A percentile compares a stretch with the other conserved stretches of the same genome.
Conservation (phyloP, 345 rosid genomes). For the Lepidium didymum region DNA sequence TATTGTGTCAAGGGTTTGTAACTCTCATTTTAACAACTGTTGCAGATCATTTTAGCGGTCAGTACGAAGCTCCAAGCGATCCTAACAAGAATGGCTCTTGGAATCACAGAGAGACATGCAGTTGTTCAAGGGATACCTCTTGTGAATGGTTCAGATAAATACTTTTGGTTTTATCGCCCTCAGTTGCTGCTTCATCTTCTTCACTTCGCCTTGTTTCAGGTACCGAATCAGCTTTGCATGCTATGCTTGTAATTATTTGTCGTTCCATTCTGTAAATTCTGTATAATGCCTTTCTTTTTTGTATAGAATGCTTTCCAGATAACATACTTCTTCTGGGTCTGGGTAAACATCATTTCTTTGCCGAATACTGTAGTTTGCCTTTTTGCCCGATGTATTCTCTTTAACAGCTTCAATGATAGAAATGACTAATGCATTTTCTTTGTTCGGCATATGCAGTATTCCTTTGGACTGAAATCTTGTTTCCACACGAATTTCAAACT, state of each 20-base stretch:
- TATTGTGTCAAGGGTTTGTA: neutral
- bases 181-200: conserved; percentile 66
- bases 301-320: conserved; percentile 88
- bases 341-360: conserved; percentile 39
- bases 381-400: neutral
- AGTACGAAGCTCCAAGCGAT: conserved; percentile 85
- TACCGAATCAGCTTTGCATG: conserved; percentile 8
- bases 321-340: conserved; percentile 85
- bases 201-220: conserved; percentile 89
- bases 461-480: conserved; percentile 58
- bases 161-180: conserved; percentile 80
- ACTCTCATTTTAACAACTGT: neutral
- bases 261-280: neutral
- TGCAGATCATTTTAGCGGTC: conserved; percentile 75
- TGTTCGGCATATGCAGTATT: conserved; percentile 45
- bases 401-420: neutral
- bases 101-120: conserved; percentile 64
- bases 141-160: conserved; percentile 72
- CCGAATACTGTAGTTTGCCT: neutral
- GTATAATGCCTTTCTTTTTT: neutral
- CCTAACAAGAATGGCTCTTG: conserved; percentile 73
- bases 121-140: conserved; percentile 93
- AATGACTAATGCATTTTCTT: neutral
- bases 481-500: conserved; percentile 48
- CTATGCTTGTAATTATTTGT: neutral